Evolutionary conservation across 108 stramenopile genomes (phyloP).

Genomic region (Nitzschia putrida): DNA sequence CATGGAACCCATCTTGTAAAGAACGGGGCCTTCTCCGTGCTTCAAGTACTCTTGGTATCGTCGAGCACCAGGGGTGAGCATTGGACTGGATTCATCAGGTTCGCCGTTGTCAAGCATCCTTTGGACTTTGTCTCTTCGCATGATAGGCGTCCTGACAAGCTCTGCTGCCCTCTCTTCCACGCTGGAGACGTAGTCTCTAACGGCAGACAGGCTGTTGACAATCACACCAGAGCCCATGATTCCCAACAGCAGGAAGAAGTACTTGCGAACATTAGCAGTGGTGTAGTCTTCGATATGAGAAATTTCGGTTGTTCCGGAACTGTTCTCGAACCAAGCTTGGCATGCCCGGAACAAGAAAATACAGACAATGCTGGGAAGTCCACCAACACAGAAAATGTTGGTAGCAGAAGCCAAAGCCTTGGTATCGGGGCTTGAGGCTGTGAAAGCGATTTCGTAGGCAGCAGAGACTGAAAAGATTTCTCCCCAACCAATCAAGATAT

Average conservation of each 20-base stretch:
- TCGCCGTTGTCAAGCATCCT: slow-evolving; percentile 18
- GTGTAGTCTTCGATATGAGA: slow-evolving; percentile 65
- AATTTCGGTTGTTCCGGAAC: slow-evolving; percentile 57
- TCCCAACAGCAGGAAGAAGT: slow-evolving; percentile 63
- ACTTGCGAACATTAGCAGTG: slow-evolving; percentile 63
- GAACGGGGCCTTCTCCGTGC: slow-evolving; percentile 60
- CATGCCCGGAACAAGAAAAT: slow-evolving; percentile 69
- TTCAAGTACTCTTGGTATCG: slow-evolving; percentile 65
- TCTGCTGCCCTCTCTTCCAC: slow-evolving; percentile 70
- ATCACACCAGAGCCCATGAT: slow-evolving; percentile 68
- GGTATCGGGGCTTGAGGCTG: slow-evolving; percentile 68
- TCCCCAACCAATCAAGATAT: slow-evolving; percentile 80
- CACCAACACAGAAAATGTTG: slow-evolving; percentile 83
- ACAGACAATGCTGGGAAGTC: slow-evolving; percentile 80
- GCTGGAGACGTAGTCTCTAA: slow-evolving; percentile 57
- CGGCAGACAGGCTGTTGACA: slow-evolving; percentile 61
- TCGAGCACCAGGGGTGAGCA: slow-evolving; percentile 43
- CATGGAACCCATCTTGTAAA: slow-evolving; percentile 62
- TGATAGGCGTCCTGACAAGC: slow-evolving; percentile 59
- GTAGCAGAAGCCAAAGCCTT: slow-evolving; percentile 77
- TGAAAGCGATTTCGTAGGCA: slow-evolving; percentile 84
- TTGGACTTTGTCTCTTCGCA: slow-evolving; percentile 22
- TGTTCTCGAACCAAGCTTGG: slow-evolving; percentile 64
- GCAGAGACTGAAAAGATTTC: slow-evolving; percentile 86
- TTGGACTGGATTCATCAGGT: slow-evolving; percentile 46